Evolutionary conservation across 2,329 filamentous ascomycete species (phyloP).

Genomic region (Dothideomycetes sp.): DNA sequence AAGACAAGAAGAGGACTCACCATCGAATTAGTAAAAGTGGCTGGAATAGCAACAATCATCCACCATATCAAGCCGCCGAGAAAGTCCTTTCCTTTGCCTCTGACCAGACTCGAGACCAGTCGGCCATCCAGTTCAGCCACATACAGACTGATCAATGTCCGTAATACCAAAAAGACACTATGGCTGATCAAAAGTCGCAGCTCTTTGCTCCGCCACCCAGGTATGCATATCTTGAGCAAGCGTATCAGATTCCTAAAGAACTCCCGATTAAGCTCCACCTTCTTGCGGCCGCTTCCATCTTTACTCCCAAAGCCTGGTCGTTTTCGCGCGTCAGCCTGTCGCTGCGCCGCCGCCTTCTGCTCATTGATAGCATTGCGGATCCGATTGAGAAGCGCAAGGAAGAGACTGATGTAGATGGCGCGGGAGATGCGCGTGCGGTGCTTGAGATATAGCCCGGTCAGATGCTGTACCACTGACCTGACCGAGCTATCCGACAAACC

Average conservation of each 20-base stretch:
- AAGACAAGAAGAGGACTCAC: slow-evolving; percentile 36
- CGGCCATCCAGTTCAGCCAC: slow-evolving; percentile 92
- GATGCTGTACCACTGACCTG: slow-evolving; percentile 51
- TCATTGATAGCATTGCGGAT: slow-evolving; percentile 85
- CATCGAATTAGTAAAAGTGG: slow-evolving; percentile 98
- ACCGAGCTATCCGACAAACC: slow-evolving; percentile 48
- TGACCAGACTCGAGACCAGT: slow-evolving; percentile 83
- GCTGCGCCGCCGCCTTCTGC: slow-evolving; percentile 67
- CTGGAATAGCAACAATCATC: slow-evolving; percentile 94
- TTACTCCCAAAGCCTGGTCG: slow-evolving; percentile 28
- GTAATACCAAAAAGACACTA: slow-evolving; percentile 79
- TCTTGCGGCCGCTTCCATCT: slow-evolving; percentile 36
- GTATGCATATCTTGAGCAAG: slow-evolving; percentile 77
- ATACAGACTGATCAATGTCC: slow-evolving; percentile 88
- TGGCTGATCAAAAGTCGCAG: slow-evolving; percentile 77
- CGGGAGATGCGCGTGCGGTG: slow-evolving; percentile 76
- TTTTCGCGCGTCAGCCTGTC: slow-evolving; percentile 51
- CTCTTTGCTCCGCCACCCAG: slow-evolving; percentile 83
- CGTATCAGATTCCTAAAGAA: slow-evolving; percentile 68
- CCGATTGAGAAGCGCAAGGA: slow-evolving; percentile 71
- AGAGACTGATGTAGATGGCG: slow-evolving; percentile 70
- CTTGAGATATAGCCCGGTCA: slow-evolving; percentile 63
- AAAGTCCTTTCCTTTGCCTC: slow-evolving; percentile 85
- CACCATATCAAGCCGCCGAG: slow-evolving; percentile 85
- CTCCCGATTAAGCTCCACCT: slow-evolving; percentile 86